A percentile compares a stretch with the other conserved stretches of the same genome.
Conservation (phyloP, 768 basidiomycete genomes). For the Favolaschia claudopus region DNA sequence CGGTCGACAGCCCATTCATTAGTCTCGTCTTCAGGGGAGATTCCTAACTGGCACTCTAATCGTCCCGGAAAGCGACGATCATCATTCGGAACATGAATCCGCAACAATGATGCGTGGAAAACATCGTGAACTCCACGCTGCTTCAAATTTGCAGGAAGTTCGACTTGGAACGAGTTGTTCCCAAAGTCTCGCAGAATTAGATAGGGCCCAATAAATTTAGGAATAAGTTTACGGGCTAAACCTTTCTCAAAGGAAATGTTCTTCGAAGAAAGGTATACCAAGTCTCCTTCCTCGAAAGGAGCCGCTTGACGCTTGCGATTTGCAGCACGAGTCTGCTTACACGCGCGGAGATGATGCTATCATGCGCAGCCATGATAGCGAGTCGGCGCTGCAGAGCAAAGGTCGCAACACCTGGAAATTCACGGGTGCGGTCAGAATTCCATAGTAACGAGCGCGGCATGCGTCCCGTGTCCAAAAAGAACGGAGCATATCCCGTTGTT, state of each 20-base stretch:
- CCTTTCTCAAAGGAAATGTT: too few species aligned
- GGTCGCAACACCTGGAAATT: constrained; percentile 27
- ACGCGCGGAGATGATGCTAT: constrained; percentile 30
- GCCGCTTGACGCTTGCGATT: constrained; percentile 30
- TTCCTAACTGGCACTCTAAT: not conserved
- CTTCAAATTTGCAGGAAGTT: constrained; percentile 29
- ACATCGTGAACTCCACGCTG: constrained; percentile 18
- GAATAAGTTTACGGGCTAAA: constrained; percentile 35
- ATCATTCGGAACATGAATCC: constrained; percentile 44
- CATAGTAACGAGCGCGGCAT: constrained; percentile 23
- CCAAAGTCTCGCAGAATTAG: constrained; percentile 21
- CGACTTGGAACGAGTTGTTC: constrained; percentile 24
- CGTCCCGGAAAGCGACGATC: constrained; percentile 13
- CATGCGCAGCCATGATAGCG: constrained; percentile 27
- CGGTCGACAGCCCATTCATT: constrained; percentile 34
- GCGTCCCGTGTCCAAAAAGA: constrained; percentile 16
- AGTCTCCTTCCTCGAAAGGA: constrained; percentile 31
- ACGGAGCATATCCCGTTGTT: constrained; percentile 26
- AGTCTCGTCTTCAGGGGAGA: not conserved
- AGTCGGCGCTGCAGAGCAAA: constrained; percentile 27
- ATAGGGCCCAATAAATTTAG: constrained; percentile 41
- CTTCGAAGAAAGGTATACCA: too few species aligned
- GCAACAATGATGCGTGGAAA: constrained; percentile 39
- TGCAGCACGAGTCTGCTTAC: constrained; percentile 39
- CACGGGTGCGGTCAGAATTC: constrained; percentile 1